Evolutionary conservation across 2,329 filamentous ascomycete genomes (phyloP), one percentile per base, ranked within the genome.

Genomic region (Leptosphaerulina australis): DNA sequence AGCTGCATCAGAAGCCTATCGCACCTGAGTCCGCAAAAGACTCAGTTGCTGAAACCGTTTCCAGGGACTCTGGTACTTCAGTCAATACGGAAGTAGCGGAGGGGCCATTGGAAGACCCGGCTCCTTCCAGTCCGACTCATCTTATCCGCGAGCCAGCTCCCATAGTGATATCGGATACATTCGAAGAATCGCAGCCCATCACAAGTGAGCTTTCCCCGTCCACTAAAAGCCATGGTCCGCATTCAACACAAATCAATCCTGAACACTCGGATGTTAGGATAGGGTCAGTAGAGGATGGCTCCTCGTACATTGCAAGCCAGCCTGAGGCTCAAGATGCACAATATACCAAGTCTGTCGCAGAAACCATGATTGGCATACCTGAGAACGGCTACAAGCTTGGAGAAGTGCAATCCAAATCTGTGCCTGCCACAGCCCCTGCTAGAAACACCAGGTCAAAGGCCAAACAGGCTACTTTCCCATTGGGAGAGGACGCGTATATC

Each of bases 381-480:
- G 58, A 61, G 14, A 56, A 62, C 15, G 62, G 58, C 5, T 41
- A 63, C 17, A 59, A 60, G 25, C n/a, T 63, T 10, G 62, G 57
- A n/a, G 52, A 62, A 40, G n/a, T 55, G n/a, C 51, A 62, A 12
- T 37, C 36, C 1, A 55, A 58, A 22, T 45, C 62, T 12, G 64
- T 66, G 3, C 50, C 64, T 11, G 58, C 57, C 5, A 63, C 65
- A 14, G 59, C 45, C 9, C 66, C 69, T 20, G 66, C 64, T 10
- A 63, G 59, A 14, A 72, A 67, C 44, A 70, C 68, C 3, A 56
- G 68, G 24, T 71, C 69, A 2, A 70, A 68, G 25, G 60, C 63
- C 0, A 71, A 68, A 39, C 30, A 51, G 1, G 64, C 64, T 18
- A 45, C 44, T 9, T 65, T 66, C 11, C 61, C 63, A 5, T 37